Conservation (phyloP, 2,329 filamentous ascomycete species). For the Pseudodiploospora longispora region DNA sequence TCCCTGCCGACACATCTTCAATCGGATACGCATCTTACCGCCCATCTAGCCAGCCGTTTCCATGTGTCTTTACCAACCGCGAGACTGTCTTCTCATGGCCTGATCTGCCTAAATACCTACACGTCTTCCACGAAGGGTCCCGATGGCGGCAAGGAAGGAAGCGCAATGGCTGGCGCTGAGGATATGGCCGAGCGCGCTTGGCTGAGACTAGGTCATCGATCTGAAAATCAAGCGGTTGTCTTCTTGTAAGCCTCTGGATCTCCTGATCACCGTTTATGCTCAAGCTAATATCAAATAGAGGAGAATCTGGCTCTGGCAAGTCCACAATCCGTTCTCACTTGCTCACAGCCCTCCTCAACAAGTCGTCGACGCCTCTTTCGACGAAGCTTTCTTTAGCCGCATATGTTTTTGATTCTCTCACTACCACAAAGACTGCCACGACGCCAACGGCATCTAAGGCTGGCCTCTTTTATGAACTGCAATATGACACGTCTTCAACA, state of each 20-base stretch:
- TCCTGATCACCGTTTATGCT: not conserved
- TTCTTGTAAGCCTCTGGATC: conserved; percentile 62
- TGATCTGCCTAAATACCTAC: conserved; percentile 92
- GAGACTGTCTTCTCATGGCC: conserved; percentile 79
- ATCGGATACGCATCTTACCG: conserved; percentile 70
- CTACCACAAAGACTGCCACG: conserved; percentile 92
- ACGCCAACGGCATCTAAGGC: conserved; percentile 94
- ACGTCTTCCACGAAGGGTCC: conserved; percentile 79
- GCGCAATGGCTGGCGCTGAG: conserved; percentile 85
- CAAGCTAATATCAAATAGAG: conserved; percentile 45
- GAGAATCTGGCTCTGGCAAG: conserved; percentile 93
- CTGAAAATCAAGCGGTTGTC: conserved; percentile 86
- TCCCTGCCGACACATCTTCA: conserved; percentile 77
- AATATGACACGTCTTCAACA: conserved; percentile 85
- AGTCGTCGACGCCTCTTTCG: conserved; percentile 86
- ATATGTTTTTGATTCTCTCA: conserved; percentile 92
- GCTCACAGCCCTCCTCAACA: conserved; percentile 75
- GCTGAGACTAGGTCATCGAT: conserved; percentile 74
- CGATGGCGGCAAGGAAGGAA: conserved; percentile 86
- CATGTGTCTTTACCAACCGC: conserved; percentile 86
- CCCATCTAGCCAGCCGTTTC: conserved; percentile 80
- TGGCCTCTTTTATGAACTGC: conserved; percentile 89
- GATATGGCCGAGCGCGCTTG: conserved; percentile 84
- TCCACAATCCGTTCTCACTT: conserved; percentile 89
- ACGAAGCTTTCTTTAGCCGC: conserved; percentile 88